Evolutionary conservation across 2,329 filamentous ascomycete species (phyloP).

Genomic region (Botrytis paeoniae): DNA sequence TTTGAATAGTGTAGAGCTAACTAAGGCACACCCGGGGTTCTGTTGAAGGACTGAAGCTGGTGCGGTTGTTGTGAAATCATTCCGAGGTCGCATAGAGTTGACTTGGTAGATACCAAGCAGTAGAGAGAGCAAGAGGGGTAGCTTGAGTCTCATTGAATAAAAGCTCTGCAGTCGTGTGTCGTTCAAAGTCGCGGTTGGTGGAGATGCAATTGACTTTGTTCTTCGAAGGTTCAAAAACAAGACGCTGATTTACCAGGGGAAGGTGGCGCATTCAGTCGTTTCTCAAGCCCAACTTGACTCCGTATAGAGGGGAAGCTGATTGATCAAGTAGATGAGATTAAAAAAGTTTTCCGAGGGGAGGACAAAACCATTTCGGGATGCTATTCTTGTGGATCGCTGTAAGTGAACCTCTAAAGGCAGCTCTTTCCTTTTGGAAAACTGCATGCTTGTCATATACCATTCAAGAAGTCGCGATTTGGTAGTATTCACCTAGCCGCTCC

Average conservation of each 20-base stretch:
- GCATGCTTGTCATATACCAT: background rate
- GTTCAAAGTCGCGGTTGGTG: background rate
- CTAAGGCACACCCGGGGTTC: constrained; percentile 23
- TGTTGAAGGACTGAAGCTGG: constrained; percentile 22
- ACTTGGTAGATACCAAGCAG: constrained; percentile 3
- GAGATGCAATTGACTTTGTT: background rate
- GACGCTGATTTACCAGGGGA: background rate
- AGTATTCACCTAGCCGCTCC: background rate
- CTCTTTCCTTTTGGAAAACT: background rate
- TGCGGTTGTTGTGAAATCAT: constrained; percentile 10
- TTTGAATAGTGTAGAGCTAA: constrained; percentile 28
- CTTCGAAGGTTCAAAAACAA: background rate
- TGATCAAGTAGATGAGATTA: background rate
- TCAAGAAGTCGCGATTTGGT: background rate
- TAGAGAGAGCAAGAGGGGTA: background rate
- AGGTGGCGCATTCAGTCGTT: background rate
- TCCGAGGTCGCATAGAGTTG: background rate
- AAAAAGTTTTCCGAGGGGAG: background rate
- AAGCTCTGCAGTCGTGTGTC: background rate
- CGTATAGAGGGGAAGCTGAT: background rate
- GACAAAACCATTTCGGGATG: background rate
- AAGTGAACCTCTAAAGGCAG: background rate
- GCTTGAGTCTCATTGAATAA: constrained; percentile 13
- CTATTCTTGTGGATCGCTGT: background rate
- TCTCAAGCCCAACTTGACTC: background rate